Percentiles rank a stretch among this genome's conserved stretches.
These are phyloP conservation scores for Helichrysum umbraculigerum DNA, from an alignment of 129 eudicot genomes.

Conservation along the genomic window DNA sequence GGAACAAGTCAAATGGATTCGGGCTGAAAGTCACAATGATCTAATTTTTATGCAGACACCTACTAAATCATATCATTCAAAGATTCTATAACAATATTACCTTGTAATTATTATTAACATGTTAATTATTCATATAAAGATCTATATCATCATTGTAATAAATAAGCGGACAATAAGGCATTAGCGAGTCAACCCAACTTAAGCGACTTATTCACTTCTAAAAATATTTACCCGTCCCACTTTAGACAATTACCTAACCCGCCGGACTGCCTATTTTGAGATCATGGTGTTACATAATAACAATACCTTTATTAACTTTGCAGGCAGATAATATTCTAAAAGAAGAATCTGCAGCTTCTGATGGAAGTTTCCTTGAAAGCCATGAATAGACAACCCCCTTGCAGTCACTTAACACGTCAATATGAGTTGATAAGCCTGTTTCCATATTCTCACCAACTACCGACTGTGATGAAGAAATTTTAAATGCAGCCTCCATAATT, in stretches of 20 bases:
- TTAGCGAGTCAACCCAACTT: not conserved
- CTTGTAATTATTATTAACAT: not conserved
- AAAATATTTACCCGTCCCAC: not conserved
- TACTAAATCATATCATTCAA: not conserved
- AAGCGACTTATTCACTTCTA: not conserved
- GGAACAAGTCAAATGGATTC: not conserved
- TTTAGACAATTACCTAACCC: not conserved
- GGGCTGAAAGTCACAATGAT: too few relatives aligned
- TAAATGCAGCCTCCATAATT: constrained; percentile 86
- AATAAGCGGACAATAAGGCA: not conserved
- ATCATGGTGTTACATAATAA: not conserved
- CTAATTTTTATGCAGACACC: not conserved
- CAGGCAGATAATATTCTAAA: constrained; percentile 79
- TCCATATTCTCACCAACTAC: constrained; percentile 36
- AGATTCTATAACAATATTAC: not conserved
- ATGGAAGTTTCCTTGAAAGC: constrained; percentile 78
- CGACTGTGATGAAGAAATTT: constrained; percentile 45
- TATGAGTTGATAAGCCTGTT: constrained; percentile 39
- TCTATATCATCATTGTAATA: too few relatives aligned
- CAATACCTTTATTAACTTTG: constrained; percentile 85
- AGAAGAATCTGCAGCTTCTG: constrained; percentile 66
- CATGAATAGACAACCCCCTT: constrained; percentile 77
- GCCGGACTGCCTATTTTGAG: not conserved
- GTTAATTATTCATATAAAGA: too few relatives aligned
- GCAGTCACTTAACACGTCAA: constrained; percentile 70